Percentiles rank a stretch among this genome's conserved stretches.
Evolutionary conservation across 2,329 filamentous ascomycete genomes (phyloP).

Genomic region (Emmonsia crescens): DNA sequence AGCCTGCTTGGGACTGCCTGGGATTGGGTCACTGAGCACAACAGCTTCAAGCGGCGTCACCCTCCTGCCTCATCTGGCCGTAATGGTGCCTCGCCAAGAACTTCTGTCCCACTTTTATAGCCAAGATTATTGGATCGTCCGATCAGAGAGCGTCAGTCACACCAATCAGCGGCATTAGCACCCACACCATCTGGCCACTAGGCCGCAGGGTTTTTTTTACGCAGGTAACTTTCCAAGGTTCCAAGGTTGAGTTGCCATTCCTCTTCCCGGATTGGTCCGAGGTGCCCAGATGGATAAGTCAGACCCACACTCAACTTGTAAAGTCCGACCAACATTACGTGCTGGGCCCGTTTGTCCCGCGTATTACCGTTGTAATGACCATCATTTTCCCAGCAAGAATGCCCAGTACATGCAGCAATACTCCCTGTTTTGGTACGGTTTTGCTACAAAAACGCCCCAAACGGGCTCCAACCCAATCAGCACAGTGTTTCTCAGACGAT

Average conservation of each 20-base stretch:
- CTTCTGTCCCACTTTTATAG: not conserved
- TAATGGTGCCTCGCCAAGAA: not conserved
- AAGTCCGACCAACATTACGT: not conserved
- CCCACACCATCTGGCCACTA: not conserved
- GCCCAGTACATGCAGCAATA: not conserved
- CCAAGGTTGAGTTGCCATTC: constrained; percentile 9
- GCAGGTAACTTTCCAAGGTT: no score
- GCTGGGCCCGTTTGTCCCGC: not conserved
- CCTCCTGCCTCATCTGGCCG: not conserved
- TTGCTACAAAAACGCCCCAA: not conserved
- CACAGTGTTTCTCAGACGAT: not conserved
- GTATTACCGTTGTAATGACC: constrained; percentile 1
- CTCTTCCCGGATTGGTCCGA: not conserved
- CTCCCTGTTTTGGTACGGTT: not conserved
- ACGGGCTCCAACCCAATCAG: not conserved
- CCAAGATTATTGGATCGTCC: not conserved
- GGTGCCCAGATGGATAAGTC: not conserved
- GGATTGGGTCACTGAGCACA: constrained; percentile 1
- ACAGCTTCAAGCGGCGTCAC: constrained; percentile 7
- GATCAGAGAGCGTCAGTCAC: constrained; percentile 3
- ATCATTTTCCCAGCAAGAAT: not conserved
- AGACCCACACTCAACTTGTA: constrained; percentile 4
- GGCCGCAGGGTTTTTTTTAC: not conserved
- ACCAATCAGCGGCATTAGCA: constrained; percentile 8
- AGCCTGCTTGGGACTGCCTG: not conserved